Percentiles rank a stretch among this genome's conserved stretches.
phyloP scores from a whole-genome alignment of 805 yeast species.

The Suhomyces faveliae region DNA sequence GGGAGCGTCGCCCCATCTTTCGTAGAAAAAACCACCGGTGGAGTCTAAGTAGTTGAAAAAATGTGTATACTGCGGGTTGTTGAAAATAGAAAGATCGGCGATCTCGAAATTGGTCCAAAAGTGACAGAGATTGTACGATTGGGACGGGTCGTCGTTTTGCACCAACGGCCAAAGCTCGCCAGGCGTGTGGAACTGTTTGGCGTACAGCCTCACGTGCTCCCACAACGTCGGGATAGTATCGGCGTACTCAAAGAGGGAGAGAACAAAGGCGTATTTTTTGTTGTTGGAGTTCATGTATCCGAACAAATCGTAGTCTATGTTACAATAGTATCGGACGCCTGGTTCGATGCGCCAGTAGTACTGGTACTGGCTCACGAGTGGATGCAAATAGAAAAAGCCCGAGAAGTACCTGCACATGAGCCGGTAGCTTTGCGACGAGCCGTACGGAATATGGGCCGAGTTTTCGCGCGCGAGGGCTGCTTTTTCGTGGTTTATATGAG shows the following conservation, averaged over 20 bases:
- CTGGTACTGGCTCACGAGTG: constrained; percentile 56
- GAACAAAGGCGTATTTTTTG: constrained; percentile 71
- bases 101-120: constrained; percentile 92
- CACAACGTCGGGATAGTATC: constrained; percentile 64
- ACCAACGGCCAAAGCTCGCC: constrained; percentile 54
- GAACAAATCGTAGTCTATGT: constrained; percentile 73
- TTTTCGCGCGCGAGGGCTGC: constrained; percentile 49
- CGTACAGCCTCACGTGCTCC: constrained; percentile 61
- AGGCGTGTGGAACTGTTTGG: constrained; percentile 51
- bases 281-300: constrained; percentile 64
- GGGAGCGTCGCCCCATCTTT: constrained; percentile 94
- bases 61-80: constrained; percentile 61
- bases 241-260: constrained; percentile 67
- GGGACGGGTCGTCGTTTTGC: constrained; percentile 50
- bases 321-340: constrained; percentile 61
- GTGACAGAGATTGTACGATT: constrained; percentile 55
- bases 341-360: constrained; percentile 88
- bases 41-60: constrained; percentile 66
- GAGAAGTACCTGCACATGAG: constrained; percentile 84
- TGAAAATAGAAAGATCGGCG: constrained; percentile 76
- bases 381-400: constrained; percentile 61
- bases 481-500: constrained; percentile 46
- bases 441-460: constrained; percentile 55
- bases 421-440: constrained; percentile 62
- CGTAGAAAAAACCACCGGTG: constrained; percentile 82